These are phyloP conservation scores for Galerina marginata DNA, from an alignment of 768 basidiomycete species.

Conservation along the genomic window DNA sequence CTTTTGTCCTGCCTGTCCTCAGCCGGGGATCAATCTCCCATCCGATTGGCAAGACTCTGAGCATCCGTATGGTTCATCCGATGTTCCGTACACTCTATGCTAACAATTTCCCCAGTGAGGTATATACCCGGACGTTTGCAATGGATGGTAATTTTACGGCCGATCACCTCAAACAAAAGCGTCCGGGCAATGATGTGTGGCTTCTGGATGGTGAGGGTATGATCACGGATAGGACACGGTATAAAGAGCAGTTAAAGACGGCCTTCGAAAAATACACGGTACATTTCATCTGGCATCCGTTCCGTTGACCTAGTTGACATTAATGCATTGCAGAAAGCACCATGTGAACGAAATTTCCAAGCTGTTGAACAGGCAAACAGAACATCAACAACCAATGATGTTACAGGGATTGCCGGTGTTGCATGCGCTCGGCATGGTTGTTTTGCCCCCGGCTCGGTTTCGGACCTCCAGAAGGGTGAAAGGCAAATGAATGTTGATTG, in stretches of 20 bases:
- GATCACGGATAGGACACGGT: slow-evolving; percentile 1
- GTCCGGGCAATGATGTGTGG: slow-evolving; percentile 20
- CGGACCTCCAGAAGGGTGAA: slow-evolving; percentile 16
- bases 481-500: slow-evolving; percentile 22
- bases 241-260: neutral
- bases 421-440: slow-evolving; percentile 22
- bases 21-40: slow-evolving; percentile 29
- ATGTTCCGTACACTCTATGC: no score
- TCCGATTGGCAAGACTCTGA: slow-evolving; percentile 10
- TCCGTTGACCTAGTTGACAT: no score
- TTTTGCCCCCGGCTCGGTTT: slow-evolving; percentile 6
- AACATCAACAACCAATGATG: neutral
- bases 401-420: neutral
- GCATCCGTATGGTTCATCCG: slow-evolving; percentile 6
- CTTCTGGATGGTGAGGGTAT: slow-evolving; percentile 20
- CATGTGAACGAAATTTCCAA: neutral
- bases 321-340: neutral
- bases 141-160: slow-evolving; percentile 18
- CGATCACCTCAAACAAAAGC: slow-evolving; percentile 23
- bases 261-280: neutral
- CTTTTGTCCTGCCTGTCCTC: slow-evolving; percentile 24
- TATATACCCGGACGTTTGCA: no score
- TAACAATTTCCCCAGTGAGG: no score
- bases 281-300: neutral
- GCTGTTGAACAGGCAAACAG: neutral